Base-by-base conservation (phyloP, 306 rosid genomes). In the Fagus sylvatica region DNA sequence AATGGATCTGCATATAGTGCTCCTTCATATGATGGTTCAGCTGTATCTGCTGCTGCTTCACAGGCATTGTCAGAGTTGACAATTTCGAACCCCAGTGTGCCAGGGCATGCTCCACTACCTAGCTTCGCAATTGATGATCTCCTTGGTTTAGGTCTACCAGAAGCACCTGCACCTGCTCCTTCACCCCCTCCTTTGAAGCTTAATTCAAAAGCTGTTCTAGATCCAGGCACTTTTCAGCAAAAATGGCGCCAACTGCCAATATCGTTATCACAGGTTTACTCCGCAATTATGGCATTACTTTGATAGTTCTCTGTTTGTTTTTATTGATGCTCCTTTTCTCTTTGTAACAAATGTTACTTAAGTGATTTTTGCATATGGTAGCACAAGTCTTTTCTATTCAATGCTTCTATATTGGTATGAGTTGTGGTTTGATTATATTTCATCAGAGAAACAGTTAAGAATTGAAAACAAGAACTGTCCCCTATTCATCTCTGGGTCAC, bases 201-300 rank as follows among this genome's bases (percentile, higher is more conserved):
- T 72, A 93, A 91, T 74, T 85, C 96, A 15, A 96, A 96, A 82
- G 96, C 99, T 81, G 81, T 59, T 56, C 78, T 93, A 83, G 99
- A 91, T 81, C 98, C 99, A 22, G 83, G 93, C 74, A 69, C 93
- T 53, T 96, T 96, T 84, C 99, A 96, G 91, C 99, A 93, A 77
- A 96, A 93, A 84, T 96, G 99, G 99, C 99, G 97, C 80, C 99
- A 93, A 84, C 85, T 96, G 53, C 94, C 99, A 28, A 42, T 96
- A 84, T 90, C 98, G 19, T 53, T 77, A 82, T 88, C 98, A 22
- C 94, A 91, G 98, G 99, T 95, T 81, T 66, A 70, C 76, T 78
- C 81, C 65, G 66, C 72, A 80, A 77, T 78, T 53, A 54, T 79
- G 76, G 36, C 53, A 36, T 43, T 37, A 36, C 74, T 79, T 64